A percentile compares a stretch with the other conserved stretches of the same genome.
phyloP scores from a whole-genome alignment of 2,329 filamentous ascomycete genomes.

The Thyridium curvatum region DNA sequence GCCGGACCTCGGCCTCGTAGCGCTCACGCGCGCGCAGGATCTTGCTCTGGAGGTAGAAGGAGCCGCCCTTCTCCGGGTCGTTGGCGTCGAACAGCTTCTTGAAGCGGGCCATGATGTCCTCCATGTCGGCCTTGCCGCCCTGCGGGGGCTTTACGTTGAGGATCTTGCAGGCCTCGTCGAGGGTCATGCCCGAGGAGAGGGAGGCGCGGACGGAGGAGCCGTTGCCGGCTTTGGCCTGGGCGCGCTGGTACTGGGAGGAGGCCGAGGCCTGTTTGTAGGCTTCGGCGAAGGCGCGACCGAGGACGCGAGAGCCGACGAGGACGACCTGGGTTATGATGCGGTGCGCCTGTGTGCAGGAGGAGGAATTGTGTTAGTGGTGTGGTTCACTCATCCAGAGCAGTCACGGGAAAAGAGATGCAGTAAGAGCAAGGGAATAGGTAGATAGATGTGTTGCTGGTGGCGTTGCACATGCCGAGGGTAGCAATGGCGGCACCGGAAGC shows the following conservation, averaged over 20 bases:
- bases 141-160: conserved; percentile 89
- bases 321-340: conserved; percentile 92
- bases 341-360: conserved; percentile 89
- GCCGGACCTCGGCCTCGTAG: conserved; percentile 79
- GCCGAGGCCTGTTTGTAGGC: conserved; percentile 94
- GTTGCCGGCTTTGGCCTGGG: conserved; percentile 56
- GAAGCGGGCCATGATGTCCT: conserved; percentile 78
- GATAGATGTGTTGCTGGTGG: no score
- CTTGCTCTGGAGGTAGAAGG: conserved; percentile 98
- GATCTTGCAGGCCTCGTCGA: conserved; percentile 96
- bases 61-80: conserved; percentile 91
- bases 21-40: conserved; percentile 84
- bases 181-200: conserved; percentile 68
- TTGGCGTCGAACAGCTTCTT: conserved; percentile 93
- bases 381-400: no score
- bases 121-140: conserved; percentile 67
- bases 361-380: background rate
- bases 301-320: conserved; percentile 81
- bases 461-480: no score
- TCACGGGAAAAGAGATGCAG: no score
- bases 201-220: conserved; percentile 35
- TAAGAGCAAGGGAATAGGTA: no score
- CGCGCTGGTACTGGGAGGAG: conserved; percentile 72
- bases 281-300: conserved; percentile 88
- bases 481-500: no score